Conservation (phyloP, 306 rosid genomes). For the Gillenia trifoliata region DNA sequence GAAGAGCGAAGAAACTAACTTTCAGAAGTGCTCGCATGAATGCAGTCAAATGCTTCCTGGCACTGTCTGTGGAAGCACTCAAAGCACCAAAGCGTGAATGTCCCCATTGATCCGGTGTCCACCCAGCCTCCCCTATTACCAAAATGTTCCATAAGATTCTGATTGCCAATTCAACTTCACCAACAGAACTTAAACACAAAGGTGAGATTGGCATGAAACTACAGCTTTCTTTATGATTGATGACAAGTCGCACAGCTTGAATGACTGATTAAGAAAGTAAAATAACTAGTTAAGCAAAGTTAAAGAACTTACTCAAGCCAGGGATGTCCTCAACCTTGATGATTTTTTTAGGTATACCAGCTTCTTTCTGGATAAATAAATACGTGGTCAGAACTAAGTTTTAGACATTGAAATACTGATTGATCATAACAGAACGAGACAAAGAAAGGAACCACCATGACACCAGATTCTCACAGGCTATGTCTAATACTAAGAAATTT, state of each 20-base stretch:
- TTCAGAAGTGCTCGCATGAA: conserved; percentile 87
- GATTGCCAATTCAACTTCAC: conserved; percentile 16
- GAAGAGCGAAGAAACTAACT: conserved; percentile 35
- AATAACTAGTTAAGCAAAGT: conserved; percentile 14
- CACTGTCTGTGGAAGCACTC: conserved; percentile 55
- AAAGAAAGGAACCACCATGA: conserved; percentile 7
- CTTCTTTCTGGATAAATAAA: conserved; percentile 66
- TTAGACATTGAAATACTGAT: background rate
- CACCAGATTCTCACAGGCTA: background rate
- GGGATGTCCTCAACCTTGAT: conserved; percentile 80
- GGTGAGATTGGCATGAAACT: background rate
- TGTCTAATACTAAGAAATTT: background rate
- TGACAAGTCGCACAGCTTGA: background rate
- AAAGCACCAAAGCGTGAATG: conserved; percentile 66
- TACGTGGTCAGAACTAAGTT: conserved; percentile 12
- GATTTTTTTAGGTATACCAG: conserved; percentile 70
- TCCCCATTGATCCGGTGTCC: conserved; percentile 97
- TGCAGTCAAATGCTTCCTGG: conserved; percentile 55
- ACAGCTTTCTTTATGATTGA: background rate
- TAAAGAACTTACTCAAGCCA: conserved; percentile 73
- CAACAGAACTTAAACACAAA: conserved; percentile 3
- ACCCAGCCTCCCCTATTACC: conserved; percentile 88
- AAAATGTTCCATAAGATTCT: conserved; percentile 28
- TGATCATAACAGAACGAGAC: background rate
- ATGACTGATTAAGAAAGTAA: background rate